phyloP scores from a whole-genome alignment of 2,329 filamentous ascomycete genomes.

The Cryphonectria naterciae region DNA sequence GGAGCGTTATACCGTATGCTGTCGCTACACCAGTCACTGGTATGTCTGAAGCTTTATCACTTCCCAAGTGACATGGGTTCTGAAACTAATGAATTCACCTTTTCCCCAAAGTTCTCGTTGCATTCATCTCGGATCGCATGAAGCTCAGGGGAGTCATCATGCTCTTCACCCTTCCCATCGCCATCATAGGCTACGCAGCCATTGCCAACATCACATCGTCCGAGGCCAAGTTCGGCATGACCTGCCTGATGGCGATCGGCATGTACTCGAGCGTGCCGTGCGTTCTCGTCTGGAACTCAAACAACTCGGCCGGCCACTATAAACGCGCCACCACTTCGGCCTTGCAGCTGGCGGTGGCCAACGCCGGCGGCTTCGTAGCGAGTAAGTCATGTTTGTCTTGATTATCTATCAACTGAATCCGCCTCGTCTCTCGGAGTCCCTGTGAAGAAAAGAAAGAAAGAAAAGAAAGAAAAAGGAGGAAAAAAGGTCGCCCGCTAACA shows the following conservation, averaged over 20 bases:
- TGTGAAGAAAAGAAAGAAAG: too few species aligned
- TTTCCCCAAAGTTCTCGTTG: constrained; percentile 47
- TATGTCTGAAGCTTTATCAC: constrained; percentile 33
- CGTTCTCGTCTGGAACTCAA: constrained; percentile 68
- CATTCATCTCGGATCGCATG: constrained; percentile 64
- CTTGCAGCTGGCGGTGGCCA: constrained; percentile 68
- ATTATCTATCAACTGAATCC: background rate
- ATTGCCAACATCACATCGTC: constrained; percentile 60
- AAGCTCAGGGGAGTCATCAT: constrained; percentile 64
- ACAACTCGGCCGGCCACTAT: constrained; percentile 71
- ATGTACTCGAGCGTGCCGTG: constrained; percentile 66
- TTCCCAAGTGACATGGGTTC: background rate
- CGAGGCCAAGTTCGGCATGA: constrained; percentile 66
- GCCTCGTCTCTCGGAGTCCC: background rate
- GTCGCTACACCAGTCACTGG: constrained; percentile 60
- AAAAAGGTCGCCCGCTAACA: background rate
- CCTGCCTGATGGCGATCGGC: constrained; percentile 68
- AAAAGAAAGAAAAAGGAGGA: too few species aligned
- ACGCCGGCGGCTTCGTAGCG: constrained; percentile 69
- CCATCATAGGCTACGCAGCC: constrained; percentile 67
- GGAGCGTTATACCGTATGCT: constrained; percentile 67
- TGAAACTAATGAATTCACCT: background rate
- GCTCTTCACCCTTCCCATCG: constrained; percentile 64
- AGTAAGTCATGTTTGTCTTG: constrained; percentile 42
- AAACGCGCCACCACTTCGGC: constrained; percentile 70